Base-by-base conservation (phyloP, 176 grass and related monocot genomes). In the Oryza coarctata region DNA sequence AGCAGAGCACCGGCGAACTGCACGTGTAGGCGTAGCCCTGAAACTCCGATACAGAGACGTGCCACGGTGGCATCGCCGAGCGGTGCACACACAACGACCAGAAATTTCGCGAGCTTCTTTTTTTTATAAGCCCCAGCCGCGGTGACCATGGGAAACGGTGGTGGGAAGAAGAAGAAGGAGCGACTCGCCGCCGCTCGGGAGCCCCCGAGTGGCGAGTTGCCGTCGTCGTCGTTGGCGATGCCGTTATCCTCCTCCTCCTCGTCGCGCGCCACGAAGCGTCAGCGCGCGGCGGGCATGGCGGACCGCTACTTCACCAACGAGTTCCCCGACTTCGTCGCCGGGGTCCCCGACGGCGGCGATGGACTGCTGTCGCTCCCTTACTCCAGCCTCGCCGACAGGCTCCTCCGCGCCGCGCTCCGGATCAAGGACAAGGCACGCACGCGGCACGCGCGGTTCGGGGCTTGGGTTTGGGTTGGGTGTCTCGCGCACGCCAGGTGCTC, bases 301-400 rank as follows among this genome's bases (percentile, higher is more conserved):
- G 90, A 95, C 61, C 92, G 96, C 40, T 95, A 90, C 89, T 93
- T 95, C 69, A 82, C 83, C 30, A 95, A 95, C 65, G 90, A 98
- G 44, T 89, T 95, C 80, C 90, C 89, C 3, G 89, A 93, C 68
- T 98, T 91, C 76, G 85, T 91, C 71, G 79, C 86, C 68, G 92
- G 95, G 84, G 66, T 39, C 25, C 55, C 91, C 66, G 86, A 83
- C 49, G 88, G 76, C 22, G 41, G 90, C 34, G 31, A 12, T 25
- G 83, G 78, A 64, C 86, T 98, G 79, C 90, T 98, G 75, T 82
- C 78, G 22, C 88, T 98, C 18, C 90, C 92, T 12, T 93, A 94
- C 83, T 72, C 82, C 11, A 75, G 31, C 28, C 71, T 94, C 73
- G 79, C 87, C 44, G 82, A 91, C 1, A 82, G 86, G 66, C 43